phyloP scores from a whole-genome alignment of 371 early-diverging fungal genomes.

The Rhizopus sp. region DNA sequence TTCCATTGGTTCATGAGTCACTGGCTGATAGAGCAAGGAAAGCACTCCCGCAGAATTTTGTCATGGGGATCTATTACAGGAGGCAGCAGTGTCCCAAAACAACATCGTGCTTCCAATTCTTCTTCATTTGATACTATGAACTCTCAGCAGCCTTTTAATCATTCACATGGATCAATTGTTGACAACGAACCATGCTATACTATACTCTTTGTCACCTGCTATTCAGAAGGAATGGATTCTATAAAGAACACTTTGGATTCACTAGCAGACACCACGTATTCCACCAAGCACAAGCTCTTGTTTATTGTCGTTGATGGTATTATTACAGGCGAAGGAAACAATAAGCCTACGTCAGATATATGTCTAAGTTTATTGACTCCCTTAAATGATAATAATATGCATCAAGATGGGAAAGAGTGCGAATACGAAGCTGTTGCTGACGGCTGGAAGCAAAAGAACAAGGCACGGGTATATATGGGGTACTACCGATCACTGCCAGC shows the following conservation, averaged over 20 bases:
- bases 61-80: constrained; percentile 14
- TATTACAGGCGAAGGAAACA: constrained; percentile 83
- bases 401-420: constrained; percentile 71
- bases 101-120: constrained; percentile 6
- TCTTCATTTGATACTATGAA: constrained; percentile 19
- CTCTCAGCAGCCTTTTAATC: too few relatives aligned
- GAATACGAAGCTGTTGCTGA: constrained; percentile 90
- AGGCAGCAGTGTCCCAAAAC: constrained; percentile 32
- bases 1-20: constrained; percentile 85
- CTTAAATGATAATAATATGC: constrained; percentile 53
- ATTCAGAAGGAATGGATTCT: constrained; percentile 91
- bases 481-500: constrained; percentile 85
- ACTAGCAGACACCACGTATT: constrained; percentile 88
- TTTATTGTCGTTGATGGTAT: constrained; percentile 93
- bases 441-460: constrained; percentile 86
- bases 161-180: background rate
- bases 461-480: constrained; percentile 95
- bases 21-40: constrained; percentile 54
- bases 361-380: constrained; percentile 65
- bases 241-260: constrained; percentile 93
- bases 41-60: constrained; percentile 14
- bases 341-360: constrained; percentile 81
- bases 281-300: constrained; percentile 91
- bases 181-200: constrained; percentile 32
- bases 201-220: constrained; percentile 83